Evolutionary conservation across 331 rosid genomes (phyloP).

Genomic region (Malus hybrid): DNA sequence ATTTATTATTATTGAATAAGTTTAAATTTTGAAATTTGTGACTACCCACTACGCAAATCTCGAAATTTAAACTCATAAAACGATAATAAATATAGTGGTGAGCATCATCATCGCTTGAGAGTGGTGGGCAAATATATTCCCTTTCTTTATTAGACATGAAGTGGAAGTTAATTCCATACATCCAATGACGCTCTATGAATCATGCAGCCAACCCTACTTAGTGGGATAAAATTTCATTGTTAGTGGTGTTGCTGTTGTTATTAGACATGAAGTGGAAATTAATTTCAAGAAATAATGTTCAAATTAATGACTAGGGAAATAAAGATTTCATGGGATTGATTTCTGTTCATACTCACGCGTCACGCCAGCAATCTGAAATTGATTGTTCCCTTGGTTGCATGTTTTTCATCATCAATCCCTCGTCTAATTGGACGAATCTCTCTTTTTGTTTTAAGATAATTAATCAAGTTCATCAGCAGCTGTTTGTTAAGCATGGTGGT

Average conservation of each 20-base stretch:
- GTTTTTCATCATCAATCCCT: neutral
- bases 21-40: too few relatives aligned
- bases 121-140: too few relatives aligned
- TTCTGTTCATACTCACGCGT: conserved; percentile 19
- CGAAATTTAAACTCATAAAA: too few relatives aligned
- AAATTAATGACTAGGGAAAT: neutral
- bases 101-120: too few relatives aligned
- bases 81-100: too few relatives aligned
- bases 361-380: conserved; percentile 9
- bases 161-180: too few relatives aligned
- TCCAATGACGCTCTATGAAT: too few relatives aligned
- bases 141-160: too few relatives aligned
- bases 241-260: neutral
- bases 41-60: too few relatives aligned
- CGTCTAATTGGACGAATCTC: neutral
- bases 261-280: neutral
- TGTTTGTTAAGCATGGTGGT: conserved; percentile 30
- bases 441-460: neutral
- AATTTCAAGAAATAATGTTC: neutral
- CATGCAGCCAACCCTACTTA: too few relatives aligned
- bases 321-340: neutral
- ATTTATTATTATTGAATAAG: too few relatives aligned
- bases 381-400: neutral
- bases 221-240: too few relatives aligned
- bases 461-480: neutral